Evolutionary conservation across 2,329 filamentous ascomycete genomes (phyloP), one percentile per base, ranked within the genome.

Genomic region (Nemania diffusa): DNA sequence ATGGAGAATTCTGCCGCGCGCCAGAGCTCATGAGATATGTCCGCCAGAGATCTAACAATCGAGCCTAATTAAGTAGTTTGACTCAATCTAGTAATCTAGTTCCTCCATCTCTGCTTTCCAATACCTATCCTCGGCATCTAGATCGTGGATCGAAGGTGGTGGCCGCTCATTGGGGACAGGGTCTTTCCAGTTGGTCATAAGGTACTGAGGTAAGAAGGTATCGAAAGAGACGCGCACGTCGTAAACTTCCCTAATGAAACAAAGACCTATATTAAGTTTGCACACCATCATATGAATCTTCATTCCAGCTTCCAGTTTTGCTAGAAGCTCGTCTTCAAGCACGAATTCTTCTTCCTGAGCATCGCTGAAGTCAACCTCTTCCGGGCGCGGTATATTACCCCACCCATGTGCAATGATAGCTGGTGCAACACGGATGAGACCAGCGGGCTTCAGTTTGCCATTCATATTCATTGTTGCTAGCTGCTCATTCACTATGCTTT

Each of bases 161-260:
- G 82, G 82, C 0, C 85, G 81, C 15, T 83, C 78, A 29, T 81
- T 81, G 0, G 72, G 72, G 2, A 75, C 75, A 0, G 90, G 90
- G 26, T 85, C 79, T 76, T 89, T 92, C 84, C 87, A 94, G 20
- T 83, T 78, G 24, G 83, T 73, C 90, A 94, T 92, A 70, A 92
- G 80, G 71, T 90, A 87, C 76, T 94, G 92, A 0, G 87, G 85
- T 27, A 94, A 80, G 64, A 88, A 87, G 0, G 82, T 85, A 74
- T 91, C 88, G 75, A 91, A 92, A 0, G 85, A 86, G 2, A 88
- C 88, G 64, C 86, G 85, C 11, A 90, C 76, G 0, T 83, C 83
- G 29, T 81, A 75, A 17, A 91, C 76, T 1, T 83, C 78, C 74
- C 90, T 90, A 75, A 94, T 86, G 76, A 91, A 93, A 69, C 82